Base-by-base conservation (phyloP, 441 rosid species). In the Gossypium aridum region DNA sequence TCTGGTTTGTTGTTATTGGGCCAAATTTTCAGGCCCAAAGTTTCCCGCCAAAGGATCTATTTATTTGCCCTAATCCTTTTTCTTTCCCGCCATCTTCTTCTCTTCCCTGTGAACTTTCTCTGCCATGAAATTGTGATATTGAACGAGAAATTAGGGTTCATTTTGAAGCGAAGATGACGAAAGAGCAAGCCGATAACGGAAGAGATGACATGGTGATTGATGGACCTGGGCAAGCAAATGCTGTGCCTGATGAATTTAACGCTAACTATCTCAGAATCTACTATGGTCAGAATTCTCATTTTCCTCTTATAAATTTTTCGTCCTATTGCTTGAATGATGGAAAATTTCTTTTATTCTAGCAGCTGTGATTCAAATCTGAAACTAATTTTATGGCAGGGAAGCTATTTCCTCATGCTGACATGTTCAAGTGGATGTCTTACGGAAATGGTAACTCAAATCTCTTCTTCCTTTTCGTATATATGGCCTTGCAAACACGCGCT, bases 341-440 rank as follows among this genome's bases (percentile, higher is more conserved):
- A 53, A 12, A 17, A 8, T 53, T 45, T 12, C 13, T 19, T 10
- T 49, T 20, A 54, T 23, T 28, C 17, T 55, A n/a, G 10, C 14
- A 25, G 20, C 31, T 20, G 14, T 13, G 3, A n/a, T 28, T 51
- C 59, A 31, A 34, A 37, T 25, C 4, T 19, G 23, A 26, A 64
- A 13, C 23, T 64, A 76, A 60, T 23, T n/a, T 72, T 55, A 6
- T 72, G 77, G 74, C 93, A 91, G 96, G 88, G 57, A 89, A 84
- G 80, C 84, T 91, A 54, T 91, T 91, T 78, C 93, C 96, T 47
- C 71, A 82, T 81, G 85, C 82, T 16, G 92, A 91, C 74, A 82
- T 91, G 25, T 89, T 87, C 78, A 87, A 84, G 70, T 91, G 93
- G 93, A 67, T 89, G 88, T 89, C 84, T 70, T 89, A 89, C 63